Evolutionary conservation across 1,139 yeast species (phyloP), one percentile per base, ranked within the genome.

Genomic region (Blastobotrys apis): DNA sequence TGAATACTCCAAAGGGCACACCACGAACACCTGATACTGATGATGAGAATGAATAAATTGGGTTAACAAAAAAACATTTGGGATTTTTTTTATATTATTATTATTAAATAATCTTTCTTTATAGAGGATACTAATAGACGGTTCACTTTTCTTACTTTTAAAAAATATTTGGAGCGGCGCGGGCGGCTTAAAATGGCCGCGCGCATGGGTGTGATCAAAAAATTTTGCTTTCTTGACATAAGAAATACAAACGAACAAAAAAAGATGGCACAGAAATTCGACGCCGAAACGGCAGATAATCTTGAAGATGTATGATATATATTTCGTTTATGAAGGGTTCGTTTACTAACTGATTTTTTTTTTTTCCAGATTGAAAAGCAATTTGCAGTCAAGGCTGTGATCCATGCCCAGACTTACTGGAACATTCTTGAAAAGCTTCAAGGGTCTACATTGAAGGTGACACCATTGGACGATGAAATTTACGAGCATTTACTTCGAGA

Each of bases 341-440:
- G 26, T n/a, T 22, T 8, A 38, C 41, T 39, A 39, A 45, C 42
- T 9, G 16, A 2, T 12, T 13, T 33, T 39, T 19, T 26, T 15
- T 33, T 39, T 19, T 26, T 15, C 6, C 23, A 16, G 55, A 86
- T 92, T 60, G 97, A 90, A 68, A 85, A 80, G 75, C 97, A 90
- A 70, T 92, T 92, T 62, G 97, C 98, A 41, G 98, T 94, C 52
- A 88, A 86, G 69, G 98, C 97, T 6, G 98, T 94, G 21, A 81
- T 79, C 66, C 97, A 94, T 66, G 94, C 95, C 50, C 63, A 86
- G 64, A 82, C 96, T 2, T 94, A 92, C 75, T 92, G 96, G 96
- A 74, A 75, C 43, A 69, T 94, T 49, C 68, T 94, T 45, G 75
- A 76, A 51, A 78, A 79, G 55, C 71, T 88, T 43, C 83, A 85